These are phyloP conservation scores for Pseudocercospora ulei DNA, from an alignment of 2,329 filamentous ascomycete genomes.

Conservation along the genomic window DNA sequence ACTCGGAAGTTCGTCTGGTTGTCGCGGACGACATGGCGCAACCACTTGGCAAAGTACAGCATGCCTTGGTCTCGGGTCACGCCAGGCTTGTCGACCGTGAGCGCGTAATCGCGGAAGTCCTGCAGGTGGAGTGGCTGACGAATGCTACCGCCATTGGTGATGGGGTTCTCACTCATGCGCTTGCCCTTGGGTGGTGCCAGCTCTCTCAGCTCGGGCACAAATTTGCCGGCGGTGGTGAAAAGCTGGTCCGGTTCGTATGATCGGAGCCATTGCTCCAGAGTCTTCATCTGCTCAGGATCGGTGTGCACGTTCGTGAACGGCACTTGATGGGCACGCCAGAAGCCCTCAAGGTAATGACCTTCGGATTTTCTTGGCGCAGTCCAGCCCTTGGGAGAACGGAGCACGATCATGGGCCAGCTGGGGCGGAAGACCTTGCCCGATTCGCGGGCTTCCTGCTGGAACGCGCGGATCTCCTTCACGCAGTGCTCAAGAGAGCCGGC, in stretches of 20 bases:
- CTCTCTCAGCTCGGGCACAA: slow-evolving; percentile 53
- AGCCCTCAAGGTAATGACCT: slow-evolving; percentile 62
- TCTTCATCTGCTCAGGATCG: slow-evolving; percentile 54
- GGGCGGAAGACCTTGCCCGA: slow-evolving; percentile 60
- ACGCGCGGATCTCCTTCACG: slow-evolving; percentile 57
- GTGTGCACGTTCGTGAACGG: slow-evolving; percentile 60
- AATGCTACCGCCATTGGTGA: slow-evolving; percentile 61
- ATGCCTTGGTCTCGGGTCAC: slow-evolving; percentile 49
- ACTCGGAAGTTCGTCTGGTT: slow-evolving; percentile 63
- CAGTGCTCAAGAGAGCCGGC: slow-evolving; percentile 64
- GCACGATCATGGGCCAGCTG: slow-evolving; percentile 68
- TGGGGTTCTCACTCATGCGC: slow-evolving; percentile 68
- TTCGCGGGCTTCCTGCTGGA: slow-evolving; percentile 62
- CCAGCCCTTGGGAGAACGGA: slow-evolving; percentile 72
- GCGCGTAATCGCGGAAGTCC: slow-evolving; percentile 58
- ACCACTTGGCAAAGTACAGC: slow-evolving; percentile 57
- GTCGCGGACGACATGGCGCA: slow-evolving; percentile 56
- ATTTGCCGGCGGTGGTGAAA: slow-evolving; percentile 55
- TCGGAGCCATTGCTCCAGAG: slow-evolving; percentile 67
- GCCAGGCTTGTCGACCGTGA: slow-evolving; percentile 54
- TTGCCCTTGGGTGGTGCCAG: slow-evolving; percentile 56
- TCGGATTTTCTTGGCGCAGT: slow-evolving; percentile 63
- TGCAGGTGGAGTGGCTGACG: slow-evolving; percentile 59
- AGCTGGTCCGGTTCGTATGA: slow-evolving; percentile 64
- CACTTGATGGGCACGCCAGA: slow-evolving; percentile 69